Evolutionary conservation across 176 grass and related monocot species (phyloP), one percentile per base, ranked within the genome.

Genomic region (Themeda triandra): DNA sequence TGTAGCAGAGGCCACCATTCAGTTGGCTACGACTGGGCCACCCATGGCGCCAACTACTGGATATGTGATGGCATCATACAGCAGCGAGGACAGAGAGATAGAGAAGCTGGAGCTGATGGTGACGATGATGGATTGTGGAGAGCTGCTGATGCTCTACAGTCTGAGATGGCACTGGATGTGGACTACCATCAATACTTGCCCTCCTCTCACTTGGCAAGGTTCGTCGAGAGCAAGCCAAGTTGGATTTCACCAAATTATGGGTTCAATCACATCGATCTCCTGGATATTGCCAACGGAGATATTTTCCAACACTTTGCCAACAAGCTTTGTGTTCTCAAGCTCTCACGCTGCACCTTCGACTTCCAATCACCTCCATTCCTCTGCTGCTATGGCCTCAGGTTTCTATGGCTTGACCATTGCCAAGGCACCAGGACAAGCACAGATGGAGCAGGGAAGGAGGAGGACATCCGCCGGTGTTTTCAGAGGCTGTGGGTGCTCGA

Each of bases 401-500:
- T 80, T 6, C 63, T 68, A 1, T 80, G 78, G 28, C 63, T 80
- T 17, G 63, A 80, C 3, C 6, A 53, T 3, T 80, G 64, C 2
- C 19, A 19, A 25, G 78, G 35, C 4, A 49, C 6, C 14, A n/a
- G 3, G 18, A 35, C 3, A 2, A 37, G 42, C 21, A 18, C 2
- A 35, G 3, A 46, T 14, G 11, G 3, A 6, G 31, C 7, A 18
- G 2, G 4, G 2, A 69, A 28, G 23, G 64, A 69, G 12, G 65
- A 40, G 5, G 46, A 69, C 8, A 4, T 28, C 8, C 10, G 0
- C 6, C 33, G 0, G 24, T 71, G 66, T 10, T 82, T 71, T 0
- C 33, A 71, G 4, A 40, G 15, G n/a, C 18, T 82, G 48, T 82
- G 66, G 80, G 80, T 82, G 56, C 41, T 83, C 2, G 81, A 83